phyloP scores from a whole-genome alignment of 768 basidiomycete species.

The Hypholoma sublateritium region DNA sequence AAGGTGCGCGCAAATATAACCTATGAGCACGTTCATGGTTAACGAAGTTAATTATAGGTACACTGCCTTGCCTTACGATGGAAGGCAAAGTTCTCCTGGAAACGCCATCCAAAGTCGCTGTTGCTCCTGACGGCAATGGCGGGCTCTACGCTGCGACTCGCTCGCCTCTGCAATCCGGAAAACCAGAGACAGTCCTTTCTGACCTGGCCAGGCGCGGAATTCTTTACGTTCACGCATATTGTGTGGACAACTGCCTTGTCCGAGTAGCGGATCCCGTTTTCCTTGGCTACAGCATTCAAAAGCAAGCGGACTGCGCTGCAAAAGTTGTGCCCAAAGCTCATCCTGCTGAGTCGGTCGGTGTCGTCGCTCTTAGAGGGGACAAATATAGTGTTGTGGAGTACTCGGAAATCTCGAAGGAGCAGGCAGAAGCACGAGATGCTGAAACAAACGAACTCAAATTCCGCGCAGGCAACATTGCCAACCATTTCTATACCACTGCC shows the following conservation, averaged over 20 bases:
- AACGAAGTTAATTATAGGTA: slow-evolving; percentile 53
- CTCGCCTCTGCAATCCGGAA: slow-evolving; percentile 60
- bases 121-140: slow-evolving; percentile 97
- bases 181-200: slow-evolving; percentile 73
- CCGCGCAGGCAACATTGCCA: slow-evolving; percentile 96
- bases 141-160: slow-evolving; percentile 95
- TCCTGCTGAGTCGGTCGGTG: slow-evolving; percentile 92
- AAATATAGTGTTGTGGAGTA: slow-evolving; percentile 96
- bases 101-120: slow-evolving; percentile 74
- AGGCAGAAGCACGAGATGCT: slow-evolving; percentile 74
- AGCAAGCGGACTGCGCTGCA: slow-evolving; percentile 87
- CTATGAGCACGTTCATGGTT: slow-evolving; percentile 1
- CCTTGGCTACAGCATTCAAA: slow-evolving; percentile 89
- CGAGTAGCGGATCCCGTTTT: slow-evolving; percentile 97
- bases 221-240: slow-evolving; percentile 90
- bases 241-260: slow-evolving; percentile 99
- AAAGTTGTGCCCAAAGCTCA: slow-evolving; percentile 92
- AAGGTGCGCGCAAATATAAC: slow-evolving; percentile 55
- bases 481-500: slow-evolving; percentile 93
- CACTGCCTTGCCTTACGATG: slow-evolving; percentile 90
- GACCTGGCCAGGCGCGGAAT: slow-evolving; percentile 78
- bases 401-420: slow-evolving; percentile 89
- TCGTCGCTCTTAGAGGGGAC: slow-evolving; percentile 81
- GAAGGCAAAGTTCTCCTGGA: slow-evolving; percentile 94
- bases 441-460: slow-evolving; percentile 78